phyloP scores from a whole-genome alignment of 345 rosid genomes.

The Iberis pinnata region DNA sequence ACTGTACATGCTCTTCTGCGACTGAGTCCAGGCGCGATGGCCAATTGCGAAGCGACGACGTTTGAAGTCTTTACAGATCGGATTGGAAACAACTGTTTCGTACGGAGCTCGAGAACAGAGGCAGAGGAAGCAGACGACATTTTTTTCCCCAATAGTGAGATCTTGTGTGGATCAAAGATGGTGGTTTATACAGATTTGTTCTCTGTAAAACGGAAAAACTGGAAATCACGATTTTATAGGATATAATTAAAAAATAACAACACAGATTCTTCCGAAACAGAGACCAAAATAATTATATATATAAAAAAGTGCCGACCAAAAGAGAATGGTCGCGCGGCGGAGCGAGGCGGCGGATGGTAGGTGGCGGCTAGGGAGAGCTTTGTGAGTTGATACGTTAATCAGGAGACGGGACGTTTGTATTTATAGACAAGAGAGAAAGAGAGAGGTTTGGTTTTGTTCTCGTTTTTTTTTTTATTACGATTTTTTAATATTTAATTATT shows the following conservation, averaged over 20 bases:
- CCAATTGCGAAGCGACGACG: constrained; percentile 33
- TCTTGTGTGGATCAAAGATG: background rate
- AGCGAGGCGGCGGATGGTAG: constrained; percentile 25
- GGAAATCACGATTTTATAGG: too few species aligned
- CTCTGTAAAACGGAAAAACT: background rate
- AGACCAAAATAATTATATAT: background rate
- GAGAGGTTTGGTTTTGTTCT: background rate
- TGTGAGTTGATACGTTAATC: background rate
- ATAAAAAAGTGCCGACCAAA: background rate
- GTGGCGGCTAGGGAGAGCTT: constrained; percentile 11
- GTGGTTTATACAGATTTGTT: constrained; percentile 1
- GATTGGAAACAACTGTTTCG: constrained; percentile 18
- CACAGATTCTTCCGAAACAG: background rate
- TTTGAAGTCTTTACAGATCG: constrained; percentile 29
- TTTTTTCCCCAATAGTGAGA: too few species aligned
- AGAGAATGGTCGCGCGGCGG: constrained; percentile 26
- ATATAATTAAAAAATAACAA: too few species aligned
- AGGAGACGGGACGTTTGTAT: background rate
- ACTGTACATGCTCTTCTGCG: constrained; percentile 23
- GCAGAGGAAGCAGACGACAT: constrained; percentile 52
- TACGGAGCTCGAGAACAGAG: constrained; percentile 37
- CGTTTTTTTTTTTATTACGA: too few species aligned
- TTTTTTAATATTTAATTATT: too few species aligned
- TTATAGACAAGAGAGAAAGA: constrained; percentile 12
- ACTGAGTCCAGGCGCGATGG: constrained; percentile 25